Evolutionary conservation across 768 basidiomycete species (phyloP), one percentile per base, ranked within the genome.

Genomic region (Kwoniella europaea): DNA sequence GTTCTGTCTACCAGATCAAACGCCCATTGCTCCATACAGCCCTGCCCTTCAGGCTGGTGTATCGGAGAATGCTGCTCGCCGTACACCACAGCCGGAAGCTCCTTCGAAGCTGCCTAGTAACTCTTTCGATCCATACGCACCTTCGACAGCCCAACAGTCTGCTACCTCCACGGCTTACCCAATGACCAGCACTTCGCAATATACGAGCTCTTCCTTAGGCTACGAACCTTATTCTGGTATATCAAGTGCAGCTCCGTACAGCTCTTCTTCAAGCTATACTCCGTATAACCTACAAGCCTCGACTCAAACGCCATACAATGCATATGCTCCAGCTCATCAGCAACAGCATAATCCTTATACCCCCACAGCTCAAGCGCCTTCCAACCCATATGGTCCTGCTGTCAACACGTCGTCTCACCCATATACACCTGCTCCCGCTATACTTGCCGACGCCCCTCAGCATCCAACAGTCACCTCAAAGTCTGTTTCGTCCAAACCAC

Each of bases 11-110:
- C 35, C 52, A 68, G 67, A 65, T n/a, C 54, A 54, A 35, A 43
- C 53, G 20, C 63, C 63, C 22, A 46, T 53, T 7, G 13, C 55
- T 13, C 57, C 63, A 4, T 62, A 65, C 24, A 71, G 59, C 41
- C 71, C 69, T 9, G 63, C 56, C 7, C 44, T 70, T 13, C 61
- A 65, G 22, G 41, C 54, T 64, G 18, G 42, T 16, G 16, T 43
- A 2, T 78, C 79, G 12, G 79, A 81, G 64, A 77, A 77, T 57
- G 75, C 74, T 4, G 78, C 77, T 64, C 75, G 77, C 9, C 71
- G 79, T 4, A 81, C 79, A n/a, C 77, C 79, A 5, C 72, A 71
- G 29, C 74, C 75, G 5, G 77, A 79, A 24, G 65, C 73, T 0
- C 58, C 53, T 9, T 44, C 73, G 2, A 44, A 27, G n/a, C 20